These are phyloP conservation scores for Grigorovia jiainica DNA, from an alignment of 805 yeast genomes.

Conservation along the genomic window DNA sequence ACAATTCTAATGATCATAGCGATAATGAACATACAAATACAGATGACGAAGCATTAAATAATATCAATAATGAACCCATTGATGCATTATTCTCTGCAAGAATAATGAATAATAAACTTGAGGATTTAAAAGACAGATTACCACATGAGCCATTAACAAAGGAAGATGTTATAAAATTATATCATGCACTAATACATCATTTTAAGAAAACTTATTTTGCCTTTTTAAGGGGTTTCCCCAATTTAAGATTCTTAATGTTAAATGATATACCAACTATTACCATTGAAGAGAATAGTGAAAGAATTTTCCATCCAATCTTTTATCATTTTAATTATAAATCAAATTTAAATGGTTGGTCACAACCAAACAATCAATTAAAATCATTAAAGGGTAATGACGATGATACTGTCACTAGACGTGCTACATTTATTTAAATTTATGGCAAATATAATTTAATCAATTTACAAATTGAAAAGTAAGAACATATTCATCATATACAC, in stretches of 20 bases:
- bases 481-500: too few species aligned
- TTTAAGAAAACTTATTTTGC: slow-evolving; percentile 29
- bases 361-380: slow-evolving; percentile 7
- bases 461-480: too few species aligned
- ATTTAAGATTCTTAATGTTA: slow-evolving; percentile 30
- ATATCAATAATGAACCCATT: neutral
- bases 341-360: slow-evolving; percentile 27
- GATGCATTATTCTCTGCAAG: slow-evolving; percentile 2
- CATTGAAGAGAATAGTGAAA: slow-evolving; percentile 19
- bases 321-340: slow-evolving; percentile 27
- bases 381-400: slow-evolving; percentile 7
- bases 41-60: neutral
- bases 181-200: slow-evolving; percentile 32
- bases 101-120: slow-evolving; percentile 3
- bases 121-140: slow-evolving; percentile 10
- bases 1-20: neutral
- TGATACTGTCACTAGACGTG: slow-evolving; percentile 16
- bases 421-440: slow-evolving; percentile 10
- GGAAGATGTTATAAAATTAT: slow-evolving; percentile 28
- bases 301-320: slow-evolving; percentile 30
- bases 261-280: slow-evolving; percentile 33
- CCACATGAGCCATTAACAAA: slow-evolving; percentile 26
- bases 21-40: neutral
- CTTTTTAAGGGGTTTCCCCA: slow-evolving; percentile 27
- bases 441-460: too few species aligned